Percentiles rank a stretch among this genome's conserved stretches.
These are phyloP conservation scores for Aspergillus ellipticus DNA, from an alignment of 495 filamentous ascomycete genomes.

Conservation along the genomic window DNA sequence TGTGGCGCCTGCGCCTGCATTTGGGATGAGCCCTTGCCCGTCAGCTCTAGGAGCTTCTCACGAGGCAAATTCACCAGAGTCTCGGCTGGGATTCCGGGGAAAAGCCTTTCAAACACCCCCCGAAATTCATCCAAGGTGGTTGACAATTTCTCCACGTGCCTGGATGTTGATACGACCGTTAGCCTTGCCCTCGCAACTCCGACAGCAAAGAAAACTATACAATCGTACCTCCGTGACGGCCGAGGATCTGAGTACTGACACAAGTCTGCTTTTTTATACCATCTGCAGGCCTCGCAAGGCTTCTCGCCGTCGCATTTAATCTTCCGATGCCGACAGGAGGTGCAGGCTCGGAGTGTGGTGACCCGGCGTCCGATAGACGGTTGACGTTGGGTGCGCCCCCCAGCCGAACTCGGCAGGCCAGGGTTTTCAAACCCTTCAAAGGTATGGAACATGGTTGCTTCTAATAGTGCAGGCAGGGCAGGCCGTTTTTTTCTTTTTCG, in stretches of 20 bases:
- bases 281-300: slow-evolving; percentile 45
- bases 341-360: slow-evolving; percentile 42
- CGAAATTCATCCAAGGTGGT: slow-evolving; percentile 41
- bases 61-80: slow-evolving; percentile 41
- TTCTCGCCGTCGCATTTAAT: slow-evolving; percentile 48
- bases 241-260: slow-evolving; percentile 43
- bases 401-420: slow-evolving; percentile 19
- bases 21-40: slow-evolving; percentile 11
- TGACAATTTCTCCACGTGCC: slow-evolving; percentile 42
- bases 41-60: slow-evolving; percentile 49
- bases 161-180: slow-evolving; percentile 6
- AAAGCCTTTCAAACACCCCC: slow-evolving; percentile 33
- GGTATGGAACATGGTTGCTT: slow-evolving; percentile 41
- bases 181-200: background rate
- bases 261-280: slow-evolving; percentile 44
- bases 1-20: slow-evolving; percentile 21
- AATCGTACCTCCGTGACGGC: slow-evolving; percentile 35
- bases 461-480: background rate
- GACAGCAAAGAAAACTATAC: background rate
- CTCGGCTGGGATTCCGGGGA: slow-evolving; percentile 35
- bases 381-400: slow-evolving; percentile 31
- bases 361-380: slow-evolving; percentile 37
- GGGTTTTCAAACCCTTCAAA: slow-evolving; percentile 43
- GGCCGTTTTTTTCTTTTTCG: background rate
- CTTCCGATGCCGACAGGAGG: slow-evolving; percentile 46